phyloP scores from a whole-genome alignment of 306 rosid species.

The Cyamopsis tetragonoloba region DNA sequence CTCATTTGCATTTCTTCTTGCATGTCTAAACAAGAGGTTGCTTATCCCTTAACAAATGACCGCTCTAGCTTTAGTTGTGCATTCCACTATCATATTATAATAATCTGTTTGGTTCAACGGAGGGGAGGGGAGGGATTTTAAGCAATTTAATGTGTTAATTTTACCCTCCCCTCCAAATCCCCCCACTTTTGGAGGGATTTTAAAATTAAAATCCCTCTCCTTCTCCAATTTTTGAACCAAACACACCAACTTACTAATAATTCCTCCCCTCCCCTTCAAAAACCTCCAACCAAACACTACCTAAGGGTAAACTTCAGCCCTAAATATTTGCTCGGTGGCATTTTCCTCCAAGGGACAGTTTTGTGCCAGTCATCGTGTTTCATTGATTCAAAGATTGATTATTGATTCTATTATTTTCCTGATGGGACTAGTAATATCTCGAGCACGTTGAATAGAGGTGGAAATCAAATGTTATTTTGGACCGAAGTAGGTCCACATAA shows the following conservation, averaged over 20 bases:
- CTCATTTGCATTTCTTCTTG: too few relatives aligned
- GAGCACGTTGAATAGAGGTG: background rate
- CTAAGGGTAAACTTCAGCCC: background rate
- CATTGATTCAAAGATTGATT: background rate
- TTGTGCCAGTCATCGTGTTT: background rate
- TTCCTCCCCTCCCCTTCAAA: too few relatives aligned
- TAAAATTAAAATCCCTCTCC: too few relatives aligned
- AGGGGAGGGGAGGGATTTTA: too few relatives aligned
- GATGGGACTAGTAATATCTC: background rate
- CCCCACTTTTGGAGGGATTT: too few relatives aligned
- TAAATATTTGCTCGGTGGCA: background rate
- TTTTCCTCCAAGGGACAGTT: background rate
- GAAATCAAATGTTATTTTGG: background rate
- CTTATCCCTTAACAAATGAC: background rate
- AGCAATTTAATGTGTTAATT: too few relatives aligned
- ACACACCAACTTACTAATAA: too few relatives aligned
- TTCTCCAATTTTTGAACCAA: too few relatives aligned
- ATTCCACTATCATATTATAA: background rate
- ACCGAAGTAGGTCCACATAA: background rate
- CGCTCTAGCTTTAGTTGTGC: background rate
- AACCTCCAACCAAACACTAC: too few relatives aligned
- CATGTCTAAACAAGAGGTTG: background rate
- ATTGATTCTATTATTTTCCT: background rate
- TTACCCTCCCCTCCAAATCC: too few relatives aligned
- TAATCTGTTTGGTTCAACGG: too few relatives aligned